Base-by-base conservation (phyloP, 2,329 filamentous ascomycete genomes). In the Aspergillus oerlinghausenensis region DNA sequence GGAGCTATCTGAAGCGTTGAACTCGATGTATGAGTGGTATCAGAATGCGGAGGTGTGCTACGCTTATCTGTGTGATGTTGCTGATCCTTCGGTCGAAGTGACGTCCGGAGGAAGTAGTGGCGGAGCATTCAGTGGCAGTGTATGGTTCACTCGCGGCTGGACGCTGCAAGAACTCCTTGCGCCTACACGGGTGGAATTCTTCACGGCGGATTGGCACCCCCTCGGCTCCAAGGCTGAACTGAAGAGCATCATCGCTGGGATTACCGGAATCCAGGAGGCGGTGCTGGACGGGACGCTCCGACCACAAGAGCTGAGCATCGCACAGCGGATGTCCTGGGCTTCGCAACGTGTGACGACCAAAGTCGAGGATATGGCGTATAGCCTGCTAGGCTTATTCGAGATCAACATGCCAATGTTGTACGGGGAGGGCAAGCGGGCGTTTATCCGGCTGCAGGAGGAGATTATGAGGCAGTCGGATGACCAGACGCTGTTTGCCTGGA, bases 361-460 rank as follows among this genome's bases (percentile, higher is more conserved):
- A 35, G 17, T 59, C 2, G 67, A 68, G 38, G 68, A 70, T 50
- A 53, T 52, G 1, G 67, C 70, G 2, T 73, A 71, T 55, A 62
- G 65, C 49, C 58, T 71, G 10, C 35, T 72, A 14, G 69, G 69
- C 1, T 14, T 71, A 1, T 71, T 71, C 47, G 60, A 56, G 11
- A 57, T 67, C 49, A 65, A 65, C 49, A 67, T 68, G 63, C 65
- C 64, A 1, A 35, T 54, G 6, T 4, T 57, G 19, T 71, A 72
- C 50, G 69, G 69, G 3, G 69, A 71, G 51, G 65, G 67, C 2
- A 47, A 59, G 38, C 48, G 52, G 21, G 64, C 67, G 1, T 70
- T 69, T 45, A 54, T 60, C 7, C 51, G 69, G 9, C 62, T 71
- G 0, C 68, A 71, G 53, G 65, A 70, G 54, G 68, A 70, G 47